Evolutionary conservation across 148 eudicot species (phyloP).

Genomic region (Rhododendron williamsianum): DNA sequence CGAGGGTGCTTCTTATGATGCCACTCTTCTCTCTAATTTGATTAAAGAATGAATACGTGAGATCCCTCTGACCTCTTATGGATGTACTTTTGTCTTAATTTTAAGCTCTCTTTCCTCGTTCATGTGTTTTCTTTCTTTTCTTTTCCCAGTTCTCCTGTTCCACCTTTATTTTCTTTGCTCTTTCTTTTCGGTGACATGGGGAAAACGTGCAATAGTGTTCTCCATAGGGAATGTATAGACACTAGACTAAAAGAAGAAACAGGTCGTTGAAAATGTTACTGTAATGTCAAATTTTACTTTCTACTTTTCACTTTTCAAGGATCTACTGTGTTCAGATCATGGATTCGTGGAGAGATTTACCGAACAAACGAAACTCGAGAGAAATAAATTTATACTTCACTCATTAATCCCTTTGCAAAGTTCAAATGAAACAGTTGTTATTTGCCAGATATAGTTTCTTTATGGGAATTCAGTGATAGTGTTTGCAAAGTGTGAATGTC

Average conservation of each 20-base stretch:
- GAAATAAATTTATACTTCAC: background rate
- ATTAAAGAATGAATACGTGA: conserved; percentile 56
- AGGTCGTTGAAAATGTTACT: background rate
- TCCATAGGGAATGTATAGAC: background rate
- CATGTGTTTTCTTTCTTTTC: background rate
- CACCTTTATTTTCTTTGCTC: background rate
- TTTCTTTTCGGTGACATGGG: background rate
- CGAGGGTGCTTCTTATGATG: conserved; percentile 34
- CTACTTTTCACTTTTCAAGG: background rate
- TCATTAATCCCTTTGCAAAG: background rate
- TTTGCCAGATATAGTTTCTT: too few relatives aligned
- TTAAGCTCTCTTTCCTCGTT: background rate
- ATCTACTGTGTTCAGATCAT: background rate
- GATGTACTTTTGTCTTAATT: background rate
- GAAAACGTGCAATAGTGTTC: background rate
- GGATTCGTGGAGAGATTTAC: background rate
- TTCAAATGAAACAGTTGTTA: too few relatives aligned
- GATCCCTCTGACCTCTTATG: conserved; percentile 35
- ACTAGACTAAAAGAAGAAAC: background rate
- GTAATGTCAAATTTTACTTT: background rate
- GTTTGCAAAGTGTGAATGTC: background rate
- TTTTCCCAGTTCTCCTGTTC: background rate
- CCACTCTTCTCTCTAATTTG: conserved; percentile 28
- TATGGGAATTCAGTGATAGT: background rate
- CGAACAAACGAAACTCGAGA: background rate